These are phyloP conservation scores for Tuber melanosporum DNA, from an alignment of 495 filamentous ascomycete species.

Conservation along the genomic window DNA sequence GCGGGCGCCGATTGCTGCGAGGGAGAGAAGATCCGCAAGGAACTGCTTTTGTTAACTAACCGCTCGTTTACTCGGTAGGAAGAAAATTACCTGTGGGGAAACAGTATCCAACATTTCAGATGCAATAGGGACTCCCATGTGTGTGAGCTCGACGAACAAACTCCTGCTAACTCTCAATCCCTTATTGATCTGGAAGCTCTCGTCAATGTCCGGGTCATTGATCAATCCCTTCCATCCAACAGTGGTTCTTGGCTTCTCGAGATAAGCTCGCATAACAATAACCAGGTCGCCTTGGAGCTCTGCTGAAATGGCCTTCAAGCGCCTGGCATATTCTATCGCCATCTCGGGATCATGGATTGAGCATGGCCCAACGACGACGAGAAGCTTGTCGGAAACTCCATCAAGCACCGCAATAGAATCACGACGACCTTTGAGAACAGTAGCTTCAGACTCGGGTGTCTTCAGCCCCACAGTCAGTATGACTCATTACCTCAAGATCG, in stretches of 20 bases:
- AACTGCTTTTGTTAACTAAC: constrained; percentile 49
- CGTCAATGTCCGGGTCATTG: constrained; percentile 97
- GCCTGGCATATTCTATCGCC: constrained; percentile 77
- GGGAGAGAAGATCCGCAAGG: constrained; percentile 87
- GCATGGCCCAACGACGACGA: constrained; percentile 92
- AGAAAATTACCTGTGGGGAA: constrained; percentile 58
- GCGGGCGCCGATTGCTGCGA: constrained; percentile 90
- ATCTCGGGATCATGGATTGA: constrained; percentile 90
- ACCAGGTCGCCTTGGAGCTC: constrained; percentile 75
- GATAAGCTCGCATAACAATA: constrained; percentile 96
- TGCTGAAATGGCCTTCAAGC: constrained; percentile 65
- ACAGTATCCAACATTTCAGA: constrained; percentile 98
- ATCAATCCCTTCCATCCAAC: constrained; percentile 99
- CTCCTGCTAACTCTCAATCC: constrained; percentile 80
- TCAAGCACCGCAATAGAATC: constrained; percentile 80
- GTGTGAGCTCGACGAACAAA: constrained; percentile 84
- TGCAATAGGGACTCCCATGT: constrained; percentile 82
- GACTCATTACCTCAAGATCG: constrained; percentile 15
- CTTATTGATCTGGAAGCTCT: constrained; percentile 99
- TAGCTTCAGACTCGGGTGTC: constrained; percentile 51
- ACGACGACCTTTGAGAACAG: constrained; percentile 74
- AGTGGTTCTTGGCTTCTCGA: constrained; percentile 98
- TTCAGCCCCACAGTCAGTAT: constrained; percentile 27
- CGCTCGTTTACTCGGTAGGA: constrained; percentile 1
- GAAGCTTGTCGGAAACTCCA: constrained; percentile 69